A percentile compares a stretch with the other conserved stretches of the same genome.
These are phyloP conservation scores for Mortierella sp. DNA, from an alignment of 371 early-diverging fungal species.

Conservation along the genomic window DNA sequence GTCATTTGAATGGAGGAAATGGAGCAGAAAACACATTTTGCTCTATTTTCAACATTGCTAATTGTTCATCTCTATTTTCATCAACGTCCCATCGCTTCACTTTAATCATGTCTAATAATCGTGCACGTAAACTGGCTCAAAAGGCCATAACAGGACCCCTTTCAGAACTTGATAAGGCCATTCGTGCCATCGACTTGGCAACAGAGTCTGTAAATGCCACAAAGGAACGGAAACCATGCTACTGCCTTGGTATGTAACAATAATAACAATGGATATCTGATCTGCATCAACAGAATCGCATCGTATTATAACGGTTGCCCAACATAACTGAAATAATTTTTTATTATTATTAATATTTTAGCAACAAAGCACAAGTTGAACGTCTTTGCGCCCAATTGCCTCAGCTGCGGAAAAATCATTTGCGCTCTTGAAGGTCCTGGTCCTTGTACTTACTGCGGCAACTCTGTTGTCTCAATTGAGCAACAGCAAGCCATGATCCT, in stretches of 20 bases:
- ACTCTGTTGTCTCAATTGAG: slow-evolving; percentile 77
- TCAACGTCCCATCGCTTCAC: neutral
- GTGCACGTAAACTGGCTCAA: slow-evolving; percentile 36
- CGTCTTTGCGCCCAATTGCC: slow-evolving; percentile 84
- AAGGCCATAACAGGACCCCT: slow-evolving; percentile 42
- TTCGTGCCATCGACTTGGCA: slow-evolving; percentile 48
- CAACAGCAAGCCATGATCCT: slow-evolving; percentile 71
- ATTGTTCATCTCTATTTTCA: neutral
- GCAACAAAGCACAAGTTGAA: slow-evolving; percentile 86
- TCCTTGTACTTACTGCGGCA: slow-evolving; percentile 87
- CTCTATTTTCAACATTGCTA: neutral
- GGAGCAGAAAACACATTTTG: slow-evolving; percentile 12
- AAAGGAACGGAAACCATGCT: slow-evolving; percentile 54
- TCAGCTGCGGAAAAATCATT: slow-evolving; percentile 91
- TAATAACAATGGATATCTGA: too few relatives aligned
- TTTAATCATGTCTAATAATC: slow-evolving; percentile 37
- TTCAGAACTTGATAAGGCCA: slow-evolving; percentile 53
- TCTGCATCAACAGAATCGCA: neutral
- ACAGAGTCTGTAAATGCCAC: slow-evolving; percentile 48
- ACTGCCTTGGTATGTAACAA: slow-evolving; percentile 47
- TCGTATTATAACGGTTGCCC: neutral
- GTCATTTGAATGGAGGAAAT: slow-evolving; percentile 14
- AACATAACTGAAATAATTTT: neutral
- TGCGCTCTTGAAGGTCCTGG: slow-evolving; percentile 88
- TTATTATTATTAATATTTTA: slow-evolving; percentile 16